Evolutionary conservation across 2,329 filamentous ascomycete genomes (phyloP), one percentile per base, ranked within the genome.

Genomic region (Epichloe uncinata): DNA sequence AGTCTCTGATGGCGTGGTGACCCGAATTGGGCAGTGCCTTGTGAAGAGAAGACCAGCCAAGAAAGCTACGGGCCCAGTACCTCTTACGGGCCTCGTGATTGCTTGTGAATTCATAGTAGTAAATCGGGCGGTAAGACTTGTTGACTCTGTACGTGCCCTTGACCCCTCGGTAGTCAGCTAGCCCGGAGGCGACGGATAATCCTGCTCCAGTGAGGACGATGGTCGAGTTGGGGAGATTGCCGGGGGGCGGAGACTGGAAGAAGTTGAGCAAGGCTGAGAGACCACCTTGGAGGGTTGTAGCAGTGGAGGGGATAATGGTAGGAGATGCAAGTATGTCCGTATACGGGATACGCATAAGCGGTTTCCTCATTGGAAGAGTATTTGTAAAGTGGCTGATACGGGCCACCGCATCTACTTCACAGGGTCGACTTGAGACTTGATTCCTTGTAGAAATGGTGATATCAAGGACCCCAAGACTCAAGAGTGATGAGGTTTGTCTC

Each of bases 101-200:
- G 44, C 75, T 71, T 42, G 88, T 67, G 61, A 97, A 98, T 64
- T 98, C 93, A 65, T 88, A 82, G 66, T 86, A 90, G 70, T 95
- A 98, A 56, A 95, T 94, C 34, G 91, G 93, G 2, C 86, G 81
- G 63, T 95, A 96, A 13, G 79, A 81, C 69, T 86, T 88, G 70
- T 97, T 97, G 61, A 93, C 76, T 42, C 88, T 84, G 64, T 98
- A 98, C 8, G 91, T 97, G 53, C 93, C 93, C 56, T 90, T 86
- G 47, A 79, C 75, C 18, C 93, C 93, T 50, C 93, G 77, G 66
- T 98, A 98, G 68, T 98, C 93, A 33, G 91, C 85, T 34, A 98
- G 75, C 0, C 93, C 93, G 11, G 88, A 95, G 4, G 90, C 87
- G 8, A 97, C 91, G 1, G 88, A 95, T 47, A 98, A 85, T 3